phyloP scores from a whole-genome alignment of 441 rosid species.

The Erodium moschatum region DNA sequence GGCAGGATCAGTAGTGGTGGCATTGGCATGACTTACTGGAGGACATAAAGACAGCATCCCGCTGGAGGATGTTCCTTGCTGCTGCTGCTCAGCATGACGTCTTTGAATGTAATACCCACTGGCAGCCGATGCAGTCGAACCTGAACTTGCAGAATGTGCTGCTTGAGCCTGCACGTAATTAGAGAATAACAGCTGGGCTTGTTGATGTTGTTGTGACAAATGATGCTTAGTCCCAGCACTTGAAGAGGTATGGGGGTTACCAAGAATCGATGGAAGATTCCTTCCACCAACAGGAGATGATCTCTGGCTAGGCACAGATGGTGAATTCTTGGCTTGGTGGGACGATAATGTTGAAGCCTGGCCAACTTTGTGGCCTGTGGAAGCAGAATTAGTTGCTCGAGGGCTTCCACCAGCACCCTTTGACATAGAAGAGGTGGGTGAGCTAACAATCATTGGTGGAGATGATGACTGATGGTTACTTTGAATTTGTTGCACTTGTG shows the following conservation, averaged over 20 bases:
- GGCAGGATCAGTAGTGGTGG: slow-evolving; percentile 54
- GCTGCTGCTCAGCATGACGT: slow-evolving; percentile 55
- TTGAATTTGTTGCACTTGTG: slow-evolving; percentile 53
- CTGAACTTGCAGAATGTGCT: slow-evolving; percentile 39
- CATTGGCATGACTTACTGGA: slow-evolving; percentile 34
- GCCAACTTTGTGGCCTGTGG: slow-evolving; percentile 52
- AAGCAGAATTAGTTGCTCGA: slow-evolving; percentile 51
- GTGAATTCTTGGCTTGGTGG: slow-evolving; percentile 57
- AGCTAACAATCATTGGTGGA: slow-evolving; percentile 59
- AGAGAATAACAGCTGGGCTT: slow-evolving; percentile 43
- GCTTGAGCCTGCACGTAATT: slow-evolving; percentile 50
- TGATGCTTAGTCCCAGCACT: slow-evolving; percentile 52
- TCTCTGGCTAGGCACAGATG: slow-evolving; percentile 39
- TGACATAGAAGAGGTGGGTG: slow-evolving; percentile 78
- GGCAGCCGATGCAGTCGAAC: slow-evolving; percentile 30
- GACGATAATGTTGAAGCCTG: slow-evolving; percentile 56
- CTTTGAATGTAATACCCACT: slow-evolving; percentile 57
- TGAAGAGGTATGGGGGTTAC: slow-evolving; percentile 51
- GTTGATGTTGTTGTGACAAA: slow-evolving; percentile 37
- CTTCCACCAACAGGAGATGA: slow-evolving; percentile 59
- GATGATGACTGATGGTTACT: slow-evolving; percentile 48
- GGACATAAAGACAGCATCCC: slow-evolving; percentile 45
- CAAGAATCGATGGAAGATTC: slow-evolving; percentile 52
- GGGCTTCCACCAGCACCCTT: slow-evolving; percentile 89
- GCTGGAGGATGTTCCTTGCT: slow-evolving; percentile 33